Evolutionary conservation across 176 grass and related monocot species (phyloP).

Genomic region (Tuctoria greenei): DNA sequence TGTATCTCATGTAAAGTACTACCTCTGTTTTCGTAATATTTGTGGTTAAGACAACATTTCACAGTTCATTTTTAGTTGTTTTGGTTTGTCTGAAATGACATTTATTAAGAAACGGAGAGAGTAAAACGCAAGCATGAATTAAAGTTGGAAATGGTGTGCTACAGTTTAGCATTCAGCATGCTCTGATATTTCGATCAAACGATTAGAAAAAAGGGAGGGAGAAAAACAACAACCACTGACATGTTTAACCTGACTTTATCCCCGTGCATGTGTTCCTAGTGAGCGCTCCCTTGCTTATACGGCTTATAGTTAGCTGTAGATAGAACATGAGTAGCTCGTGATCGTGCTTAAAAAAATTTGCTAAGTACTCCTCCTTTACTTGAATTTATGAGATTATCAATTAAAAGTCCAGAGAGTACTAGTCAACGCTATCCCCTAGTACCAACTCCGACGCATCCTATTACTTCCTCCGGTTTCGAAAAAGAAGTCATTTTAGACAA

Average conservation of each 20-base stretch:
- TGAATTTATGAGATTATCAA: neutral
- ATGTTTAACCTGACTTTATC: neutral
- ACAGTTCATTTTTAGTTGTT: too few species aligned
- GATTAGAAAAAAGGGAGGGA: neutral
- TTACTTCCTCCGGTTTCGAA: too few species aligned
- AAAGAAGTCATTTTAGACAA: too few species aligned
- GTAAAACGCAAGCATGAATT: neutral
- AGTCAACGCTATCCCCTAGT: neutral
- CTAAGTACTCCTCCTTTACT: neutral
- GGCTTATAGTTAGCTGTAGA: neutral
- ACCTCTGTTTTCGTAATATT: too few species aligned
- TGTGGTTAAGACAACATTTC: too few species aligned
- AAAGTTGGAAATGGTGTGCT: neutral
- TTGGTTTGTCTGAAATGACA: too few species aligned
- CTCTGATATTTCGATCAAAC: neutral
- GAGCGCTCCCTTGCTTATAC: neutral
- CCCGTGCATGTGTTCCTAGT: neutral
- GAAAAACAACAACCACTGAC: neutral
- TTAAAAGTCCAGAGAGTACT: neutral
- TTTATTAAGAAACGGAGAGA: too few species aligned
- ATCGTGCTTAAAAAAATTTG: neutral
- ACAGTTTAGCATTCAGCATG: too few species aligned
- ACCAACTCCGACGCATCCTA: neutral
- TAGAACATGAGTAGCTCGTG: slow-evolving; percentile 35
- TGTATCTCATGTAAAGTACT: too few species aligned